Evolutionary conservation across 495 filamentous ascomycete genomes (phyloP).

Genomic region (Daldinia grandis): DNA sequence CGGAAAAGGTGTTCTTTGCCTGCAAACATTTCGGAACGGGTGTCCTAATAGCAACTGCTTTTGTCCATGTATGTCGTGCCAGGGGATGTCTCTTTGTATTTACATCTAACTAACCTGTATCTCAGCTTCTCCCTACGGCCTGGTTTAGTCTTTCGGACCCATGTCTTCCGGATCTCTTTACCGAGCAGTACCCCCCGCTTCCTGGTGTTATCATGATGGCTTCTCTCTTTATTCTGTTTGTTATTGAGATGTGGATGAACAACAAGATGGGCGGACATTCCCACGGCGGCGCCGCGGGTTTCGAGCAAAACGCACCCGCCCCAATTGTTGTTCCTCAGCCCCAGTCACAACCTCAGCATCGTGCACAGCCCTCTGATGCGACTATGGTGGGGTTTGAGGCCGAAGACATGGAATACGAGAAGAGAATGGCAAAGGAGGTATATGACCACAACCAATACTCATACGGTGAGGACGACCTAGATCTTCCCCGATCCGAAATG

Average conservation of each 20-base stretch:
- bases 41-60: slow-evolving; percentile 73
- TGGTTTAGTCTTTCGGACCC: slow-evolving; percentile 65
- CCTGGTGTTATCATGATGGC: slow-evolving; percentile 68
- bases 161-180: slow-evolving; percentile 66
- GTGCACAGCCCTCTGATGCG: neutral
- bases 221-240: slow-evolving; percentile 63
- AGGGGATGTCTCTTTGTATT: neutral
- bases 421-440: slow-evolving; percentile 51
- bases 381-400: slow-evolving; percentile 38
- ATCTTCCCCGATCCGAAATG: slow-evolving; percentile 55
- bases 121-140: slow-evolving; percentile 63
- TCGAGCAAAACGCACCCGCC: slow-evolving; percentile 42
- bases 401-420: slow-evolving; percentile 51
- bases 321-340: slow-evolving; percentile 23
- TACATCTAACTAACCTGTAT: slow-evolving; percentile 17
- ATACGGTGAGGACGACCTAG: slow-evolving; percentile 41
- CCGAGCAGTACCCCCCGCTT: slow-evolving; percentile 63
- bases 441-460: slow-evolving; percentile 44
- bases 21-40: slow-evolving; percentile 75
- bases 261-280: slow-evolving; percentile 59
- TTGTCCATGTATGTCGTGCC: slow-evolving; percentile 66
- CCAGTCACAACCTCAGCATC: neutral
- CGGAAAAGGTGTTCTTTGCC: slow-evolving; percentile 61
- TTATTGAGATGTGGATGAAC: slow-evolving; percentile 65
- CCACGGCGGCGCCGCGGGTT: slow-evolving; percentile 59